Evolutionary conservation across 2,329 filamentous ascomycete genomes (phyloP).

Genomic region (Phaeosphaeriaceae sp.): DNA sequence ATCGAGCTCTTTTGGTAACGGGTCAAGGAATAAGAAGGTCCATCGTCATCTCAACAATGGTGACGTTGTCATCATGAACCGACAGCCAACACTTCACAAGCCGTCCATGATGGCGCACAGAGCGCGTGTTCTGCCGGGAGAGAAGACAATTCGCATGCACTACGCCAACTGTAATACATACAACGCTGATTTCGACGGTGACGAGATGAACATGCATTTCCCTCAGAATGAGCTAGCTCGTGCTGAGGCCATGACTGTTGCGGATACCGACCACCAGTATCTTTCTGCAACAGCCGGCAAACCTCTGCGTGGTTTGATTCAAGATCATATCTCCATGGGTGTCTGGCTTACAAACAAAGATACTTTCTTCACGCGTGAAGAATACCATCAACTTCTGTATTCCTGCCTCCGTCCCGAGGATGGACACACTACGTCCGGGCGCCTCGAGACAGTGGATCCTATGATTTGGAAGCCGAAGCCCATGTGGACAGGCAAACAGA

Average conservation of each 20-base stretch:
- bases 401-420: slow-evolving; percentile 87
- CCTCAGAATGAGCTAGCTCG: slow-evolving; percentile 95
- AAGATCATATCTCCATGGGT: slow-evolving; percentile 96
- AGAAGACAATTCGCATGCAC: slow-evolving; percentile 99
- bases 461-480: slow-evolving; percentile 80
- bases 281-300: slow-evolving; percentile 92
- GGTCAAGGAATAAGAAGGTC: slow-evolving; percentile 91
- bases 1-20: slow-evolving; percentile 75
- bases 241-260: slow-evolving; percentile 89
- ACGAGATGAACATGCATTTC: slow-evolving; percentile 99
- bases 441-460: slow-evolving; percentile 81
- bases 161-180: slow-evolving; percentile 99
- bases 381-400: slow-evolving; percentile 95
- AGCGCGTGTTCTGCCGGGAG: slow-evolving; percentile 87
- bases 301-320: slow-evolving; percentile 92
- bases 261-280: slow-evolving; percentile 97
- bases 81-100: slow-evolving; percentile 96
- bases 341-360: slow-evolving; percentile 91
- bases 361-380: slow-evolving; percentile 83
- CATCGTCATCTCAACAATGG: slow-evolving; percentile 95
- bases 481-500: slow-evolving; percentile 95
- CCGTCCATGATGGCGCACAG: slow-evolving; percentile 99
- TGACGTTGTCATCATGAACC: slow-evolving; percentile 98
- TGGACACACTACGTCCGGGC: slow-evolving; percentile 82
- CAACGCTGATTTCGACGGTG: slow-evolving; percentile 98